Percentiles rank a stretch among this genome's conserved stretches.
Evolutionary conservation across 495 filamentous ascomycete genomes (phyloP).

Genomic region (Xylaria venustula): DNA sequence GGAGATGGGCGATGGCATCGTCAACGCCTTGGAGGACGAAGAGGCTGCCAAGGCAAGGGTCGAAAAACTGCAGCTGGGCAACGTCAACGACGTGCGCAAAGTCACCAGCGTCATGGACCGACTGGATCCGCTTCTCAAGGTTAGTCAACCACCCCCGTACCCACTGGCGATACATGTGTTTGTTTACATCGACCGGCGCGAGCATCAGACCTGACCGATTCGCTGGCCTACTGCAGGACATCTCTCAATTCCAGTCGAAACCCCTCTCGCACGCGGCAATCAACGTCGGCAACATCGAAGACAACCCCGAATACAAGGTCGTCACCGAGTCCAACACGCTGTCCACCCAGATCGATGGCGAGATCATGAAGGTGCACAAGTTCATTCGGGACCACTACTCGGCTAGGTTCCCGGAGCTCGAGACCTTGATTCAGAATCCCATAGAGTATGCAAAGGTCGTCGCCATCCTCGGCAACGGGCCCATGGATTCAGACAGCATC

Average conservation of each 20-base stretch:
- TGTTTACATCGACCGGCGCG: constrained; percentile 48
- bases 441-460: constrained; percentile 96
- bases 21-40: constrained; percentile 56
- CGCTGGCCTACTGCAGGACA: constrained; percentile 61
- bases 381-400: constrained; percentile 95
- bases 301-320: constrained; percentile 83
- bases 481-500: constrained; percentile 80
- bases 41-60: constrained; percentile 70
- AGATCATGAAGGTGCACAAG: constrained; percentile 92
- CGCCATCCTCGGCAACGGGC: constrained; percentile 87
- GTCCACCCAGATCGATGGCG: constrained; percentile 85
- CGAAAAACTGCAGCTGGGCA: constrained; percentile 74
- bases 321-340: constrained; percentile 79
- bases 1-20: constrained; percentile 45
- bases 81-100: constrained; percentile 68
- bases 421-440: constrained; percentile 86
- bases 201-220: constrained; percentile 59
- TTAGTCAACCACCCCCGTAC: constrained; percentile 44
- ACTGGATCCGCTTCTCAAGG: constrained; percentile 73
- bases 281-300: constrained; percentile 73
- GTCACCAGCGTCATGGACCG: constrained; percentile 76
- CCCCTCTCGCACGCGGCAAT: constrained; percentile 61
- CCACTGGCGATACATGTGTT: constrained; percentile 25
- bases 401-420: constrained; percentile 90
- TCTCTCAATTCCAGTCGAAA: constrained; percentile 67